phyloP scores from a whole-genome alignment of 129 eudicot genomes.

The sunflower (Helianthus annuus) region DNA sequence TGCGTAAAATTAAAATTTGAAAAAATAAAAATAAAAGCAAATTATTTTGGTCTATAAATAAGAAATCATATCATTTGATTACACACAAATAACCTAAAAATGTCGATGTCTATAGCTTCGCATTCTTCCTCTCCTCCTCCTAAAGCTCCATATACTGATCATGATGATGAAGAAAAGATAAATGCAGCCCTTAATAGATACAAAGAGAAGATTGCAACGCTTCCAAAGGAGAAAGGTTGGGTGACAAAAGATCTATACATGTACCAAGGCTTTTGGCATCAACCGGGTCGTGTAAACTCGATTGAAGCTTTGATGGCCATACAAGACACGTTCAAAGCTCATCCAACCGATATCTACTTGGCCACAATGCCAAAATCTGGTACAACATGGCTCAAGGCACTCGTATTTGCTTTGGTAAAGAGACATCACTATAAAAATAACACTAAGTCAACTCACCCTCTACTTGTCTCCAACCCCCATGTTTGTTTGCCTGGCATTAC shows the following conservation, averaged over 20 bases:
- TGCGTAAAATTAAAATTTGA: no score
- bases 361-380: constrained; percentile 37
- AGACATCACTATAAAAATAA: not conserved
- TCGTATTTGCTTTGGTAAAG: constrained; percentile 29
- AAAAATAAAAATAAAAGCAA: no score
- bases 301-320: constrained; percentile 11
- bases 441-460: constrained; percentile 28
- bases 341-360: constrained; percentile 29
- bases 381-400: constrained; percentile 44
- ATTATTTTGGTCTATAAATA: no score
- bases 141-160: not conserved
- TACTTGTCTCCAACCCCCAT: constrained; percentile 21
- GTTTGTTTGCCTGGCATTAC: constrained; percentile 24
- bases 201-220: constrained; percentile 14
- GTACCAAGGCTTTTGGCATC: constrained; percentile 35
- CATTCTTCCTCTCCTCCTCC: not conserved
- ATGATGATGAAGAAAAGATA: not conserved
- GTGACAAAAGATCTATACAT: constrained; percentile 2
- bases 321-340: constrained; percentile 29
- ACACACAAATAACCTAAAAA: not conserved
- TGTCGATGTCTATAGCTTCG: not conserved
- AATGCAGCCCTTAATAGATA: no score
- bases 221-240: constrained; percentile 27
- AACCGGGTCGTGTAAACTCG: not conserved
- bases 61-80: not conserved